These are phyloP conservation scores for Pyrenophora seminiperda DNA, from an alignment of 2,329 filamentous ascomycete species.

Conservation along the genomic window DNA sequence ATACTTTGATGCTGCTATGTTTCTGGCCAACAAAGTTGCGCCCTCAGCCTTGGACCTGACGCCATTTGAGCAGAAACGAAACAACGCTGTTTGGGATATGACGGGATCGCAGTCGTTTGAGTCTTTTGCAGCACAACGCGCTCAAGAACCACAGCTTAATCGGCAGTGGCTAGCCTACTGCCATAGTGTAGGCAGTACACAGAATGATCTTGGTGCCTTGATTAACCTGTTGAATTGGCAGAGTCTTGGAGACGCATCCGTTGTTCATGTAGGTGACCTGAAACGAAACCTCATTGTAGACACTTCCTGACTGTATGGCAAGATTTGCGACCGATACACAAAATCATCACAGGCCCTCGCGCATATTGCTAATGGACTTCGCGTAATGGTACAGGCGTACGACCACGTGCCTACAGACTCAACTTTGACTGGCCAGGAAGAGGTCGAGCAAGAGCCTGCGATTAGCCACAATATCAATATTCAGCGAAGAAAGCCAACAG, in stretches of 20 bases:
- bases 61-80: conserved; percentile 20
- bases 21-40: conserved; percentile 45
- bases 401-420: background rate
- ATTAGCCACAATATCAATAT: conserved; percentile 18
- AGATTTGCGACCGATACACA: conserved; percentile 3
- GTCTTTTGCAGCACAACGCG: conserved; percentile 16
- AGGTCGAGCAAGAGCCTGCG: background rate
- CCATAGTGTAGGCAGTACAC: conserved; percentile 23
- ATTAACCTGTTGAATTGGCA: conserved; percentile 36
- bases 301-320: background rate
- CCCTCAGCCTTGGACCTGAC: conserved; percentile 43
- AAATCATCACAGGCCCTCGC: background rate
- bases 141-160: conserved; percentile 31
- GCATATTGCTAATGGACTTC: background rate
- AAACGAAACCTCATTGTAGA: background rate
- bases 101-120: conserved; percentile 22
- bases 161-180: conserved; percentile 45
- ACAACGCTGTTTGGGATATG: conserved; percentile 1
- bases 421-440: background rate
- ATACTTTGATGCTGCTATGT: conserved; percentile 49
- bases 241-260: conserved; percentile 29
- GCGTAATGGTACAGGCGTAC: conserved; percentile 8
- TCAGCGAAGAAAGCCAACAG: conserved; percentile 22
- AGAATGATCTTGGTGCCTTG: conserved; percentile 28
- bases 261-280: conserved; percentile 35